Evolutionary conservation across 148 eudicot genomes (phyloP).

Genomic region (Diospyros lotus): DNA sequence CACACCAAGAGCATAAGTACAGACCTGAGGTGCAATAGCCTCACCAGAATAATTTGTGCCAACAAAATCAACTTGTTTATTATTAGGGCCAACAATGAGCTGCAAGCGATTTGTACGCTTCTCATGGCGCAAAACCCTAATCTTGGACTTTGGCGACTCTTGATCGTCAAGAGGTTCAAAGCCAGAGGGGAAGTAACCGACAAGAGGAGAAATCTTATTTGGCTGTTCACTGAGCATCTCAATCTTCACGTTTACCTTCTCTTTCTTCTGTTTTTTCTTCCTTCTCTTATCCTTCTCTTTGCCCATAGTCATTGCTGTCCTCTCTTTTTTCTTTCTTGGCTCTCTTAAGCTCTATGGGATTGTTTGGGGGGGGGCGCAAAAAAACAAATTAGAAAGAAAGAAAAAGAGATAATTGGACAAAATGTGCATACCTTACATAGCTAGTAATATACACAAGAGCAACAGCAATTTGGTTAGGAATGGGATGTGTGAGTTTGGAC

Average conservation of each 20-base stretch:
- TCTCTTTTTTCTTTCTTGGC: too few relatives aligned
- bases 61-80: conserved; percentile 42
- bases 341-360: too few relatives aligned
- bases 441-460: too few relatives aligned
- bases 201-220: conserved; percentile 39
- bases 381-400: too few relatives aligned
- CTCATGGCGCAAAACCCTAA: conserved; percentile 31
- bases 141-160: conserved; percentile 13
- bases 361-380: too few relatives aligned
- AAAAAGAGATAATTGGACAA: too few relatives aligned
- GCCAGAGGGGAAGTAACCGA: conserved; percentile 64
- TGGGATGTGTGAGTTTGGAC: too few relatives aligned
- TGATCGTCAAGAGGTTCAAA: conserved; percentile 27
- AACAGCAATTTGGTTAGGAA: too few relatives aligned
- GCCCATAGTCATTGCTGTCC: too few relatives aligned
- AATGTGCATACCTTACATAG: too few relatives aligned
- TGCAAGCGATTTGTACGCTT: conserved; percentile 39
- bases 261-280: conserved; percentile 14
- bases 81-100: conserved; percentile 45
- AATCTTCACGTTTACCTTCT: conserved; percentile 21
- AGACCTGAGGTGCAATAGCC: conserved; percentile 51
- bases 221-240: conserved; percentile 22
- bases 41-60: conserved; percentile 57
- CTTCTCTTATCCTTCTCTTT: neutral
- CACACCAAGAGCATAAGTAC: conserved; percentile 55